Evolutionary conservation across 108 stramenopile species (phyloP).

Genomic region (Nannochloropsis oceanica): DNA sequence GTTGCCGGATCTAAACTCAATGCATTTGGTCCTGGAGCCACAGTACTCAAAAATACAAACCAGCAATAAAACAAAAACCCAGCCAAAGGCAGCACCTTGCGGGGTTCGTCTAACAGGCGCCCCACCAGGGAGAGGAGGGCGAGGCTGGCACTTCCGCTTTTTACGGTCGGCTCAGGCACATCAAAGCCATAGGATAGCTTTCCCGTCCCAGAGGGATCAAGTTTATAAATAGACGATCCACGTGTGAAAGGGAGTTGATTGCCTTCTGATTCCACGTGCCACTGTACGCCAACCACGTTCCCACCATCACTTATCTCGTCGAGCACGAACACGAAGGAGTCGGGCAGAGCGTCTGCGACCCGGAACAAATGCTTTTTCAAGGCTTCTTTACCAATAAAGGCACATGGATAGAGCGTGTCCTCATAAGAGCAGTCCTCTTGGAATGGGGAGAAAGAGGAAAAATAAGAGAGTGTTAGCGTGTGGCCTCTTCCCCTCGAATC

Average conservation of each 20-base stretch:
- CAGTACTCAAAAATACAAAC: constrained; percentile 57
- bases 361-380: constrained; percentile 41
- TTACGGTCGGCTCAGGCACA: constrained; percentile 54
- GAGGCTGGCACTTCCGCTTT: constrained; percentile 39
- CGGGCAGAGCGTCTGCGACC: constrained; percentile 45
- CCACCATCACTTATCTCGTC: constrained; percentile 41
- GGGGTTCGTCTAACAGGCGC: constrained; percentile 51
- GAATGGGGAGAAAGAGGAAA: constrained; percentile 18
- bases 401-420: constrained; percentile 52
- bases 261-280: constrained; percentile 61
- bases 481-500: too few relatives aligned
- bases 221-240: constrained; percentile 52
- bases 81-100: constrained; percentile 45
- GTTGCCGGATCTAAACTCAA: constrained; percentile 51
- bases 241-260: constrained; percentile 49
- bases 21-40: constrained; percentile 52
- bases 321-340: constrained; percentile 47
- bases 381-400: constrained; percentile 39
- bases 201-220: constrained; percentile 13
- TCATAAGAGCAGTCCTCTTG: constrained; percentile 45
- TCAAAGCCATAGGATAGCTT: constrained; percentile 49
- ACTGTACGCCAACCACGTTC: constrained; percentile 37
- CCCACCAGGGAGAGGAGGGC: constrained; percentile 27
- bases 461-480: too few relatives aligned
- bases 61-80: constrained; percentile 52